Conservation (phyloP, 345 rosid species). For the Eucalyptus regnans region DNA sequence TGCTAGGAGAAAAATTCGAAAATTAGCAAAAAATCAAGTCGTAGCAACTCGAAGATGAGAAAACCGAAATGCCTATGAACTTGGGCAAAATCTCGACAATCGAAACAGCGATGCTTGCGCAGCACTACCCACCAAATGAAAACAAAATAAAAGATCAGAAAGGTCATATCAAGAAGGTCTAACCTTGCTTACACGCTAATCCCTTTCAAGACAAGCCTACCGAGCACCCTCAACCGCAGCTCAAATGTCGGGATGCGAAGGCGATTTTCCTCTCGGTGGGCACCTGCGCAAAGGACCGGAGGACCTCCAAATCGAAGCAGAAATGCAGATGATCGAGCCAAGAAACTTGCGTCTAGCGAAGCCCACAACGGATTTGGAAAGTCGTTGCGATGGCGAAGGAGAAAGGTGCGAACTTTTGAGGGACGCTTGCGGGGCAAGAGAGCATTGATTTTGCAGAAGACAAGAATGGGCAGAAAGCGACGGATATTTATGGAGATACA, state of each 20-base stretch:
- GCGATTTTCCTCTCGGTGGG: neutral
- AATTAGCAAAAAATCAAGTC: neutral
- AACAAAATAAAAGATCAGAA: neutral
- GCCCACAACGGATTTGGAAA: neutral
- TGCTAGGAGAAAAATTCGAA: neutral
- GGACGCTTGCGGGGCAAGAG: neutral
- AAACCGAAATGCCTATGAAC: neutral
- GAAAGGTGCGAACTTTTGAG: neutral
- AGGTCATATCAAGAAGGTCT: neutral
- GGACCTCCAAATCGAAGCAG: neutral
- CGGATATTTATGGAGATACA: neutral
- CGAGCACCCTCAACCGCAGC: neutral
- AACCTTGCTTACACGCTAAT: neutral
- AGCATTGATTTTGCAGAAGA: neutral
- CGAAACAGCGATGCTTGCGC: neutral
- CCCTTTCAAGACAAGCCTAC: neutral
- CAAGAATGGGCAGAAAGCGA: neutral
- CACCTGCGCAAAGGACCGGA: neutral
- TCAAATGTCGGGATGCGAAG: neutral
- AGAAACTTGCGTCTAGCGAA: neutral
- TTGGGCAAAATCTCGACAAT: neutral
- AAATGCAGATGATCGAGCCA: neutral
- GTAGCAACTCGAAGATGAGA: neutral
- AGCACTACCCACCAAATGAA: neutral
- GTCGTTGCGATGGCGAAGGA: neutral